Conservation (phyloP, 208 protist species). For the Leishmania turanica region DNA sequence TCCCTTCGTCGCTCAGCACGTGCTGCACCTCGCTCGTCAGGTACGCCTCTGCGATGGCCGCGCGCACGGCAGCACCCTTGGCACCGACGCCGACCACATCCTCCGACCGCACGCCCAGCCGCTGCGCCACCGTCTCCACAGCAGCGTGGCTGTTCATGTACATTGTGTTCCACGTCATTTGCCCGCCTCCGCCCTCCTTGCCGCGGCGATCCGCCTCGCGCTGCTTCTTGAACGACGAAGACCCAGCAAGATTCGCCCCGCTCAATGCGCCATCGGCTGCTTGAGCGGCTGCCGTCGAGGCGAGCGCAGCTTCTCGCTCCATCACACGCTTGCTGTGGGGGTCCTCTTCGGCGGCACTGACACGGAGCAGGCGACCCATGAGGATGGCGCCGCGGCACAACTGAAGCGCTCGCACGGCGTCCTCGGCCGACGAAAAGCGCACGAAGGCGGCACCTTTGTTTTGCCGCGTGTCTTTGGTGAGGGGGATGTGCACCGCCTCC, state of each 20-base stretch:
- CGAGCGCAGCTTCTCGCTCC: slow-evolving; percentile 38
- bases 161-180: slow-evolving; percentile 72
- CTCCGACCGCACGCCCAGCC: slow-evolving; percentile 58
- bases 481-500: slow-evolving; percentile 90
- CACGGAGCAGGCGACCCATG: slow-evolving; percentile 85
- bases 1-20: slow-evolving; percentile 75
- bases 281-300: slow-evolving; percentile 30
- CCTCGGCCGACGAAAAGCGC: slow-evolving; percentile 75
- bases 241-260: slow-evolving; percentile 36
- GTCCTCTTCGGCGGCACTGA: slow-evolving; percentile 73
- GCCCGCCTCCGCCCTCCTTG: not conserved
- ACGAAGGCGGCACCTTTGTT: slow-evolving; percentile 95
- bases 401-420: slow-evolving; percentile 84
- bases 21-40: slow-evolving; percentile 78
- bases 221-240: slow-evolving; percentile 69
- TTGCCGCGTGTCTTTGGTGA: slow-evolving; percentile 93
- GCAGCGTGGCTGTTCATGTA: slow-evolving; percentile 87
- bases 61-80: slow-evolving; percentile 89
- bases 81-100: slow-evolving; percentile 64
- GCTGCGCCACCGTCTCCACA: slow-evolving; percentile 69
- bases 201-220: slow-evolving; percentile 41
- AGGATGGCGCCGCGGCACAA: slow-evolving; percentile 87
- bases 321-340: slow-evolving; percentile 64
- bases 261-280: not conserved
- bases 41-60: slow-evolving; percentile 86